A percentile compares a stretch with the other conserved stretches of the same genome.
These are phyloP conservation scores for Pythium biforme DNA, from an alignment of 352 stramenopile genomes.

Conservation along the genomic window DNA sequence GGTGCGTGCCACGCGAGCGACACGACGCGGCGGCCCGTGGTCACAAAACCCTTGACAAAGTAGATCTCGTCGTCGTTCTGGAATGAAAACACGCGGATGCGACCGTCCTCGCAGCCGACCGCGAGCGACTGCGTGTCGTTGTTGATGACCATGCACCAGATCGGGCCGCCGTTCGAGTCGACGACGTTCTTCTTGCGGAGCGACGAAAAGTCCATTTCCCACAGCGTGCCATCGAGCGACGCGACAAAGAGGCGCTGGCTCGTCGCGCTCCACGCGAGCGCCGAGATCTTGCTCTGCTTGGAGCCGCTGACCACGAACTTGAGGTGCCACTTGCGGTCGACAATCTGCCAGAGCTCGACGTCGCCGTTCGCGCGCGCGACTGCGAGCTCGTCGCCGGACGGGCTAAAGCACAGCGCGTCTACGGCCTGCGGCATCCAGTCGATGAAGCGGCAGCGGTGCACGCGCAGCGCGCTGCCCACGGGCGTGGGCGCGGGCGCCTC, in stretches of 20 bases:
- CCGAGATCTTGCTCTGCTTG: constrained; percentile 60
- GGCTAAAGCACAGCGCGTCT: constrained; percentile 61
- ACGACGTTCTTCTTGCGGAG: constrained; percentile 74
- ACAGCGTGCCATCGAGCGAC: constrained; percentile 72
- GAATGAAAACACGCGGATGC: constrained; percentile 88
- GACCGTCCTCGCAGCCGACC: constrained; percentile 89
- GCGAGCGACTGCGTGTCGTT: constrained; percentile 57
- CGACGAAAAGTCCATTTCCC: constrained; percentile 77
- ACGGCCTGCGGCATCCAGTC: constrained; percentile 81
- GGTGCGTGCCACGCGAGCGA: constrained; percentile 78
- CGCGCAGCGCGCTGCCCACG: constrained; percentile 36
- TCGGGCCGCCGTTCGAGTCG: constrained; percentile 86
- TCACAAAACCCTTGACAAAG: constrained; percentile 84
- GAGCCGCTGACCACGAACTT: constrained; percentile 69
- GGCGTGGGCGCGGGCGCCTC: constrained; percentile 5
- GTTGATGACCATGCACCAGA: constrained; percentile 87
- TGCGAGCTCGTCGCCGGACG: constrained; percentile 52
- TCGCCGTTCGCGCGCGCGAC: constrained; percentile 78
- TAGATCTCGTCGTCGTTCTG: constrained; percentile 62
- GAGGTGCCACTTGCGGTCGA: constrained; percentile 67
- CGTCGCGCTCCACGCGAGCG: constrained; percentile 51
- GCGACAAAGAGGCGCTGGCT: constrained; percentile 60
- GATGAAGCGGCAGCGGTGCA: constrained; percentile 84
- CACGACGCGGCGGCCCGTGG: constrained; percentile 72
- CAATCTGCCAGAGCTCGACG: constrained; percentile 73